Evolutionary conservation across 148 eudicot species (phyloP), one percentile per base, ranked within the genome.

Genomic region (Chenopodium suecicum): DNA sequence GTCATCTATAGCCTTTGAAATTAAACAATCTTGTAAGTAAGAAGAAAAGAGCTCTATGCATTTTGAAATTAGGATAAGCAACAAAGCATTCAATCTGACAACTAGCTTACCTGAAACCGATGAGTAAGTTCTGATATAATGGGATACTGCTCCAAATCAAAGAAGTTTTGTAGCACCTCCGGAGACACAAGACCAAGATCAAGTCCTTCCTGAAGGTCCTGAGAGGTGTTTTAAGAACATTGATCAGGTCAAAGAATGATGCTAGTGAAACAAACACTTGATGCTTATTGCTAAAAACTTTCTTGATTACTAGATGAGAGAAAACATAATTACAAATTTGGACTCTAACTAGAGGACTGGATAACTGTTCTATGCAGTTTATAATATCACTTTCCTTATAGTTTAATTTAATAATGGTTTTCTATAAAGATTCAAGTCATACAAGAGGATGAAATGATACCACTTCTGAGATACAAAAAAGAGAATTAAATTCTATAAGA

Each of bases 141-240:
- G 68, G 98, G 99, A 90, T 94, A 92, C 75, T 88, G 91, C 89
- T 96, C 99, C 88, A 96, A 86, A 87, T 94, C 98, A 88, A 96
- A 96, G 82, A 96, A 96, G 82, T 96, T 96, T 83, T 96, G 97
- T 68, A 96, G 91, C 74, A 90, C 95, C 87, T 96, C 99, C 31
- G 98, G 99, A 77, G 99, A 94, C 77, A 96, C 98, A 66, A 96
- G 88, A 86, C 97, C 99, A 89, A 92, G 99, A 91, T 94, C 98
- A 73, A 96, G 93, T 81, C 98, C 98, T 80, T 91, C 90, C 34
- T 96, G 98, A 79, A 96, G 86, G 82, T 96, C 99, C 99, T 96
- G 88, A 80, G 73, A 87, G 68, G 54, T 74, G 83, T 48, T 63
- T 67, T 17, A 60, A 73, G 64, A 71, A 75, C 47, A 69, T 11